Conservation (phyloP, 495 filamentous ascomycete species). For the Ramalina peruviana region DNA sequence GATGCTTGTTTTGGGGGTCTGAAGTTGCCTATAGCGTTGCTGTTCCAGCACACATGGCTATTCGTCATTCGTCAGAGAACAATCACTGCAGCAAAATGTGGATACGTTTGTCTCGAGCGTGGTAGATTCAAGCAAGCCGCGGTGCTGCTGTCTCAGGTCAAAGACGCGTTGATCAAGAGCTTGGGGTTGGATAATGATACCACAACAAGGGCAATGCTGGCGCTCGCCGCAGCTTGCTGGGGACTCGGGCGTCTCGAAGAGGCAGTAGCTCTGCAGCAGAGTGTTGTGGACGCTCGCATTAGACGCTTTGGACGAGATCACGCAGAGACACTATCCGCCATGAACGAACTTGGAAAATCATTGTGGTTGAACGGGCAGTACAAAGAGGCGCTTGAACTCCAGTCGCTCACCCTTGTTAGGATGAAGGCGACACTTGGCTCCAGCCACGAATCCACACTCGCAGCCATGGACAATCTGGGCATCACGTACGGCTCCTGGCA, state of each 20-base stretch:
- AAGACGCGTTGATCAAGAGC: conserved; percentile 9
- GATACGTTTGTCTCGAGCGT: conserved; percentile 21
- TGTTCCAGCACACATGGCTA: conserved; percentile 8
- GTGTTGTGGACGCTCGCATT: conserved; percentile 15
- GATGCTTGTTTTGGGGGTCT: conserved; percentile 2
- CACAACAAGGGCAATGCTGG: conserved; percentile 10
- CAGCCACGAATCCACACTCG: conserved; percentile 17
- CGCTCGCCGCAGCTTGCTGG: conserved; percentile 13
- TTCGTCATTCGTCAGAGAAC: background rate
- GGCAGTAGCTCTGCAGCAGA: conserved; percentile 8
- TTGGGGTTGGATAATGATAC: conserved; percentile 6
- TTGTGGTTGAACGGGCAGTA: conserved; percentile 17
- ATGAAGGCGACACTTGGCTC: conserved; percentile 12
- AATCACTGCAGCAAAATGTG: conserved; percentile 18
- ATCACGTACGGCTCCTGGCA: conserved; percentile 7
- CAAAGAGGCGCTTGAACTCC: conserved; percentile 19
- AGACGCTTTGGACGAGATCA: conserved; percentile 8
- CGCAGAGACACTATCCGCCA: conserved; percentile 15
- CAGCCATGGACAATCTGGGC: conserved; percentile 17
- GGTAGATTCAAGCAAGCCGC: conserved; percentile 20
- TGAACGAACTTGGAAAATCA: conserved; percentile 12
- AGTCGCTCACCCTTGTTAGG: conserved; percentile 12
- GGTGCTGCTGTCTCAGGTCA: conserved; percentile 12
- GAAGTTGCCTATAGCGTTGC: conserved; percentile 3
- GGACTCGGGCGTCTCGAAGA: conserved; percentile 11